These are phyloP conservation scores for Dictyostelium discoideum DNA, from an alignment of 78 protist genomes.

Conservation along the genomic window DNA sequence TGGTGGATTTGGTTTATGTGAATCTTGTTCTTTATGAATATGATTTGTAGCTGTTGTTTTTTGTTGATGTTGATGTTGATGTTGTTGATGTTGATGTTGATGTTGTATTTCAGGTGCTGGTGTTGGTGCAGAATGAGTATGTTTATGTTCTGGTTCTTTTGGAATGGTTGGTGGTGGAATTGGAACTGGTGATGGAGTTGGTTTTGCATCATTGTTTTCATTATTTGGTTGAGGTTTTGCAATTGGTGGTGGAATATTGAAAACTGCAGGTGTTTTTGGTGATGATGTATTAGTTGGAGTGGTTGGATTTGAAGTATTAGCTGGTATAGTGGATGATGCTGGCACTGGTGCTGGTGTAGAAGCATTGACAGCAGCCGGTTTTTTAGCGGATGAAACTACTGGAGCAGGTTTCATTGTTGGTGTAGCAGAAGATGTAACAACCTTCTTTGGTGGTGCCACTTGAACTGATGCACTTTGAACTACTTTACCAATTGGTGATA, in stretches of 20 bases:
- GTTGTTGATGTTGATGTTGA: neutral
- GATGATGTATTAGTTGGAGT: slow-evolving; percentile 18
- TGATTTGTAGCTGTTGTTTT: no score
- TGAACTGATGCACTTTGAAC: slow-evolving; percentile 64
- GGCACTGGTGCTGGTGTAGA: neutral
- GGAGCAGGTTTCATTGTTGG: slow-evolving; percentile 18
- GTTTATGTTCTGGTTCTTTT: neutral
- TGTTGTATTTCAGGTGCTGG: neutral
- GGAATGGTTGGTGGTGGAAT: slow-evolving; percentile 7
- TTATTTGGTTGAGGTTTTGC: neutral
- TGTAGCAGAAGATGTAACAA: slow-evolving; percentile 44
- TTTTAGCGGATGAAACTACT: neutral
- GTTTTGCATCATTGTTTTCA: neutral
- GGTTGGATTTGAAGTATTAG: neutral
- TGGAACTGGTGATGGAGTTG: neutral
- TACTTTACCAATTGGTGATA: slow-evolving; percentile 47
- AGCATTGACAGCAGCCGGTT: neutral
- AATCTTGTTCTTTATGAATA: neutral
- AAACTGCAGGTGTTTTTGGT: slow-evolving; percentile 3
- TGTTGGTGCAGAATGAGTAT: neutral
- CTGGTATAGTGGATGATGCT: neutral
- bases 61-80: neutral
- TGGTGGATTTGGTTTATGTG: neutral
- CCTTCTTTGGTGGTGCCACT: slow-evolving; percentile 29
- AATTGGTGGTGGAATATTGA: slow-evolving; percentile 34